phyloP scores from a whole-genome alignment of 176 grass and related monocot species.

The Secale cereale region DNA sequence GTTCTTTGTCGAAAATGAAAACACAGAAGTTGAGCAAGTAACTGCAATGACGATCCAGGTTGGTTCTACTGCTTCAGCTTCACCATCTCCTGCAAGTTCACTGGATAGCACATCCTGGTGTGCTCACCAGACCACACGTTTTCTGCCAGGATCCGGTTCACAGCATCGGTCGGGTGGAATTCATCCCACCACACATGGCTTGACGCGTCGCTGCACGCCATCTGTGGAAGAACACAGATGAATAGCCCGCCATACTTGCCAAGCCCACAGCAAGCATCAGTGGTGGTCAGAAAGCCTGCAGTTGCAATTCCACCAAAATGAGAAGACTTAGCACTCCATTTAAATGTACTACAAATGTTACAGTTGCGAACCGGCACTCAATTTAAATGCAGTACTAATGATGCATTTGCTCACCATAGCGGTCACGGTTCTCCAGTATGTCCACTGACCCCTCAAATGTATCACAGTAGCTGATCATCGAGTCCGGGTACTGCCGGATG shows the following conservation, averaged over 20 bases:
- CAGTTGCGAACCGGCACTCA: background rate
- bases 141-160: slow-evolving; percentile 70
- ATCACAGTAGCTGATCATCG: slow-evolving; percentile 68
- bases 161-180: slow-evolving; percentile 81
- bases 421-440: slow-evolving; percentile 57
- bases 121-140: slow-evolving; percentile 74
- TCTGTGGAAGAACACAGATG: slow-evolving; percentile 82
- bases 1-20: background rate
- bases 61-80: slow-evolving; percentile 42
- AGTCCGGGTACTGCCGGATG: slow-evolving; percentile 51
- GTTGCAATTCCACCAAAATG: background rate
- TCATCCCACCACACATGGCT: slow-evolving; percentile 86
- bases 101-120: slow-evolving; percentile 66
- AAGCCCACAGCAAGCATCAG: slow-evolving; percentile 73
- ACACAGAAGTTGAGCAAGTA: background rate
- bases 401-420: slow-evolving; percentile 53
- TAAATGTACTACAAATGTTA: slow-evolving; percentile 2
- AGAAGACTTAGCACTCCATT: background rate
- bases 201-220: slow-evolving; percentile 75
- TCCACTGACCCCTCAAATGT: slow-evolving; percentile 74
- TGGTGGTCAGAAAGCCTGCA: slow-evolving; percentile 64
- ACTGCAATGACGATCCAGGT: slow-evolving; percentile 16
- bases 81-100: slow-evolving; percentile 57
- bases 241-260: slow-evolving; percentile 73
- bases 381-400: background rate